Evolutionary conservation across 2,329 filamentous ascomycete genomes (phyloP).

Genomic region (Colletotrichum tropicale): DNA sequence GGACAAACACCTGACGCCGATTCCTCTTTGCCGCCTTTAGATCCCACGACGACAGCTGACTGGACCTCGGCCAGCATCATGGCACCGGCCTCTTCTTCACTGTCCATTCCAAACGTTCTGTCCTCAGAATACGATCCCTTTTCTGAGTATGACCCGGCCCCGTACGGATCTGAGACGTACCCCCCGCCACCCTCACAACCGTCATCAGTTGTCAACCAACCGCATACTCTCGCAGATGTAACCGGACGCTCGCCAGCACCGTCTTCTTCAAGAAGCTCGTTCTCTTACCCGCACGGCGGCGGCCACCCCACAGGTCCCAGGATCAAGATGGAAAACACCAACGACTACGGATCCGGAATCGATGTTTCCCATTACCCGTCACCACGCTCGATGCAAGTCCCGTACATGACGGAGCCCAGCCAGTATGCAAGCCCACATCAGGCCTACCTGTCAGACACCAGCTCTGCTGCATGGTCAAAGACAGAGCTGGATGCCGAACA

Average conservation of each 20-base stretch:
- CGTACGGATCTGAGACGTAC: slow-evolving; percentile 55
- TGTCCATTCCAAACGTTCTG: slow-evolving; percentile 49
- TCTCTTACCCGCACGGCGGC: neutral
- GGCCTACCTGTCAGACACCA: slow-evolving; percentile 6
- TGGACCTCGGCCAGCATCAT: slow-evolving; percentile 47
- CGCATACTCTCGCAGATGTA: slow-evolving; percentile 9
- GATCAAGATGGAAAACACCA: slow-evolving; percentile 42
- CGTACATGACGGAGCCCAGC: slow-evolving; percentile 27
- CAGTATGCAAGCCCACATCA: neutral
- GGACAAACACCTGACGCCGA: slow-evolving; percentile 40
- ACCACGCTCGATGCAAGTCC: slow-evolving; percentile 38
- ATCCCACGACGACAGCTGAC: slow-evolving; percentile 44
- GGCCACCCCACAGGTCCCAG: slow-evolving; percentile 26
- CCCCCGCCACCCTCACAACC: slow-evolving; percentile 38
- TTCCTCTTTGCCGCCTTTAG: slow-evolving; percentile 39
- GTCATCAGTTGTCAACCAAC: slow-evolving; percentile 17
- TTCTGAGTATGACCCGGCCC: slow-evolving; percentile 46
- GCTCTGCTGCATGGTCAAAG: slow-evolving; percentile 40
- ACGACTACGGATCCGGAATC: slow-evolving; percentile 39
- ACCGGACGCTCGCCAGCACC: neutral
- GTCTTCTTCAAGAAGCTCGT: neutral
- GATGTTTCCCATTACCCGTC: slow-evolving; percentile 46
- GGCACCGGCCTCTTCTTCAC: slow-evolving; percentile 42
- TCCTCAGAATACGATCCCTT: slow-evolving; percentile 58
- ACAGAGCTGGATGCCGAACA: slow-evolving; percentile 35